phyloP scores from a whole-genome alignment of 2,329 filamentous ascomycete species.

The Fusarium stilboides region DNA sequence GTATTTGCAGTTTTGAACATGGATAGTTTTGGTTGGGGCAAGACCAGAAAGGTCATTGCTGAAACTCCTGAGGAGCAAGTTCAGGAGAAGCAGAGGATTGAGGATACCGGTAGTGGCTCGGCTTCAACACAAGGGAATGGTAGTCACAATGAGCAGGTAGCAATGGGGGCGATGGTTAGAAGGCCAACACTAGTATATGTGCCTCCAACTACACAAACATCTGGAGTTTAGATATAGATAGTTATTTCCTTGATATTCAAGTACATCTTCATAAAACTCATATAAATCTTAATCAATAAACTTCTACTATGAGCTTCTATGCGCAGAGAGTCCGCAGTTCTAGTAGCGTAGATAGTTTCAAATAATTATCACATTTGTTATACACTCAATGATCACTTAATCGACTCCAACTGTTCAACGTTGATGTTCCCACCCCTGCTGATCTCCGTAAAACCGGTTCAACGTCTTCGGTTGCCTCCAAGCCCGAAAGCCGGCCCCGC shows the following conservation, averaged over 20 bases:
- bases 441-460: not conserved
- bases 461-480: not conserved
- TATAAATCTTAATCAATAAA: not conserved
- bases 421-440: not conserved
- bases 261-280: not conserved
- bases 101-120: not conserved
- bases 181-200: conserved; percentile 26
- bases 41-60: conserved; percentile 44
- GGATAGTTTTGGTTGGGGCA: conserved; percentile 50
- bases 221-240: not conserved
- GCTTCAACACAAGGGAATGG: not conserved
- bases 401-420: too few relatives aligned
- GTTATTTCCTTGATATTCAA: not conserved
- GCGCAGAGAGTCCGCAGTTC: not conserved
- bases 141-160: not conserved
- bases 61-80: conserved; percentile 19
- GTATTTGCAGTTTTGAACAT: conserved; percentile 49
- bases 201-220: conserved; percentile 6
- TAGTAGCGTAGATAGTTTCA: not conserved
- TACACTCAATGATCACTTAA: not conserved
- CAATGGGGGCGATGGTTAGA: not conserved
- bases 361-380: not conserved
- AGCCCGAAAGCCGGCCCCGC: not conserved
- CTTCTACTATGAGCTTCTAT: not conserved
- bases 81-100: conserved; percentile 13